Base-by-base conservation (phyloP, 2,329 filamentous ascomycete genomes). In the Apiospora kogelbergensis region DNA sequence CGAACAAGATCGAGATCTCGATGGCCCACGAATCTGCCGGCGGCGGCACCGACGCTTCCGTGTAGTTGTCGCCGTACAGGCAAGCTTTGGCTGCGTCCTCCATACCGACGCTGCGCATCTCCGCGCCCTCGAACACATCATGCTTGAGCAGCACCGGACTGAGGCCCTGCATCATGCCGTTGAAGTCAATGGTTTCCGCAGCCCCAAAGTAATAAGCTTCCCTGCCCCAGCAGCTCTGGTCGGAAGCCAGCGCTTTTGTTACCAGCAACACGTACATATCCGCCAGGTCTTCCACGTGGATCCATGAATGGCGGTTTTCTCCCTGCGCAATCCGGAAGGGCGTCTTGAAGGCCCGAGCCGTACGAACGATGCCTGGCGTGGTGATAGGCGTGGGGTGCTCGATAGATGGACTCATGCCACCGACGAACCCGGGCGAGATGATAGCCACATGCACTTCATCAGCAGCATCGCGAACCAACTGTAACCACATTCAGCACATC, bases 161-260 rank as follows among this genome's bases (percentile, higher is more conserved):
- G 13, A 74, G 67, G 6, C 15, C 33, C n/a, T 41, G 20, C 70
- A 71, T 71, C 24, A 68, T 66, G 2, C 71, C 67, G 17, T 64
- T 41, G 15, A 71, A 74, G 4, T 66, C 44, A 1, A 73, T 63
- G 1, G 13, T 17, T 41, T 73, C 71, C 33, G 45, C 67, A 3
- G 44, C 63, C 22, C 57, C 69, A 33, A 74, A 74, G 60, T 74
- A 74, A 63, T 74, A 73, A 9, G 72, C 72, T 48, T 71, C 70
- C 9, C 13, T n/a, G 10, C 65, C 65, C 65, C 65, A 66, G 65
- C 65, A 37, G 44, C 30, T 46, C n/a, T 10, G 42, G 17, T 24
- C 24, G 17, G 17, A 65, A 41, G 30, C 30, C 33, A 70, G 33
- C 15, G 72, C 72, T 57, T 74, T 67, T 44, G 68, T 63, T 17